Conservation (phyloP, 306 rosid species). For the Medicago ruthenica region DNA sequence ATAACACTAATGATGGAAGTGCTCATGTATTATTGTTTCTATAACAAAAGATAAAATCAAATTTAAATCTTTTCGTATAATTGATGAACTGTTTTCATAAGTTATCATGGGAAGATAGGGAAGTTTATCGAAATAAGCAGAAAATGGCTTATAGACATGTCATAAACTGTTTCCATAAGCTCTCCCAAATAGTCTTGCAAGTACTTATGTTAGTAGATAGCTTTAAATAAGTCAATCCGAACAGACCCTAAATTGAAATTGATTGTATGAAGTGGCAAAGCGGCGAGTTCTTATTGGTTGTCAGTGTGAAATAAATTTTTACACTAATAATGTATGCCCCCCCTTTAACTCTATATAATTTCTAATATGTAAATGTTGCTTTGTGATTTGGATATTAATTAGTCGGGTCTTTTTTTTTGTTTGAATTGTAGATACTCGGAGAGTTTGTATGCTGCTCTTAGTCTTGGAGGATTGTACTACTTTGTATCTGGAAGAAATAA, state of each 20-base stretch:
- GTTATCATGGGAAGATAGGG: too few relatives aligned
- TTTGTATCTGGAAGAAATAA: constrained; percentile 57
- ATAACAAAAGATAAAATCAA: neutral
- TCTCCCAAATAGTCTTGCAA: too few relatives aligned
- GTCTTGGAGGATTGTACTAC: constrained; percentile 87
- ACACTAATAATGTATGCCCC: neutral
- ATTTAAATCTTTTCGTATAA: too few relatives aligned
- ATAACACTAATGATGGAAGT: neutral
- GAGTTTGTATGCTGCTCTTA: constrained; percentile 73
- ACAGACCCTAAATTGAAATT: neutral
- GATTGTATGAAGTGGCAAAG: neutral
- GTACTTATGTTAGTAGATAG: neutral
- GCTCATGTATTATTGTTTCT: neutral
- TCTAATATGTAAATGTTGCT: constrained; percentile 12
- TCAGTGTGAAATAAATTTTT: neutral
- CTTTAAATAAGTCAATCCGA: neutral
- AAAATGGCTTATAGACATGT: neutral
- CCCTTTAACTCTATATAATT: neutral
- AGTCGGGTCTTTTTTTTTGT: neutral
- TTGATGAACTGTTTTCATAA: too few relatives aligned
- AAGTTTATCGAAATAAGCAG: neutral
- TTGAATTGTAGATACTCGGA: constrained; percentile 74
- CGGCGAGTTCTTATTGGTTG: neutral
- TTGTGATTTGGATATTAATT: neutral
- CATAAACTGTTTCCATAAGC: too few relatives aligned